Evolutionary conservation across 176 grass and related monocot species (phyloP).

Genomic region (Pharus latifolius): DNA sequence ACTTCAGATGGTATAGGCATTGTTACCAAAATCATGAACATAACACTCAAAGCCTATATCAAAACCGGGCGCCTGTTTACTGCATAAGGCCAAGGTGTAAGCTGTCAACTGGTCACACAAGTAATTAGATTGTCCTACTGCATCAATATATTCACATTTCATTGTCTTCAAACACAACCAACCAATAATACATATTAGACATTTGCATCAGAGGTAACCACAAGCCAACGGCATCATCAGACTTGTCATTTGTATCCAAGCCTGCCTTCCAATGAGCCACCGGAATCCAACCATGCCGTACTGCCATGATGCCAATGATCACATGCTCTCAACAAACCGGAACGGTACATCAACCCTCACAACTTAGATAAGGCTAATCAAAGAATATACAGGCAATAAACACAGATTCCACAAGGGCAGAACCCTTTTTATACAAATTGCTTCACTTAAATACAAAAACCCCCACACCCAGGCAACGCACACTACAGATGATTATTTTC

Average conservation of each 20-base stretch:
- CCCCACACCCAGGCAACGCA: neutral
- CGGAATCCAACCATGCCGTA: neutral
- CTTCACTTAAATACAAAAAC: slow-evolving; percentile 9
- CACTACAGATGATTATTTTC: neutral
- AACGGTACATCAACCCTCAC: neutral
- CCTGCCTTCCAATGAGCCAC: too few species aligned
- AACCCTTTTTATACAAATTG: neutral
- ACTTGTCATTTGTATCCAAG: neutral
- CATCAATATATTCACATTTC: neutral
- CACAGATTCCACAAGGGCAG: neutral
- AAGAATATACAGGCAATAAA: neutral
- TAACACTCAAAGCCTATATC: too few species aligned
- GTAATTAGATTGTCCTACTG: neutral
- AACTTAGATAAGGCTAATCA: neutral
- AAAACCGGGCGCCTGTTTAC: neutral
- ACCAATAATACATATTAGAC: neutral
- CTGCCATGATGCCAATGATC: neutral
- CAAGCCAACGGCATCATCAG: neutral
- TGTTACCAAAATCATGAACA: neutral
- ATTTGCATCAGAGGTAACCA: neutral
- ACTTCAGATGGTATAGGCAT: neutral
- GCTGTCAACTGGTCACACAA: neutral
- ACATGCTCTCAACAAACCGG: neutral
- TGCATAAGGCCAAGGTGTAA: neutral
- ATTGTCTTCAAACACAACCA: neutral